Evolutionary conservation across 129 eudicot genomes (phyloP), one percentile per base, ranked within the genome.

Genomic region (Artemisia annua): DNA sequence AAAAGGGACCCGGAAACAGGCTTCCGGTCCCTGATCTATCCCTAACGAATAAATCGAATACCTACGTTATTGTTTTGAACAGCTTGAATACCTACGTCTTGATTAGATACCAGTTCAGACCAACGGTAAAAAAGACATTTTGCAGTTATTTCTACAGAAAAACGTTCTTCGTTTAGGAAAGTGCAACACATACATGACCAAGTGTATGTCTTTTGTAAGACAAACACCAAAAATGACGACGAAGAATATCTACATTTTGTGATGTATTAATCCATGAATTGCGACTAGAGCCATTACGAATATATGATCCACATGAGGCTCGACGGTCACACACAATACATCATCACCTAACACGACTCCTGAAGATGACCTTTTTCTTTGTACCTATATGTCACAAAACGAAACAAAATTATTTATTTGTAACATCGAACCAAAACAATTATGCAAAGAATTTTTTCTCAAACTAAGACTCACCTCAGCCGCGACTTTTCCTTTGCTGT

Each of bases 261-360:
- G 80, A 46, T 48, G 79, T 19, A 87, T 84, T 32, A 90, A 81
- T 24, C 86, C 91, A 19, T 85, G 72, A 15, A 81, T 85, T 1
- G 89, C 87, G 19, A 87, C 87, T 46, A 90, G 81, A 61, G 96
- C 87, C 85, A 87, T 81, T 55, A 90, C 73, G 1, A 90, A 75
- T 13, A 88, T 81, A 56, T 77, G 88, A 81, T 90, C 93, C 30
- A 83, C 83, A 14, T 24, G 66, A 73, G 93, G 88, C 63, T 90
- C 96, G n/a, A 90, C 72, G 3, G 76, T 75, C 73, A 90, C 82
- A 51, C 78, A 71, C 39, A 90, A 48, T 55, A 90, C 93, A 53
- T 90, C 96, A 62, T 84, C 76, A 11, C 93, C 93, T 78, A 87
- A 77, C 20, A 48, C 61, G 62, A 85, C 87, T 32, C 93, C 96